Base-by-base conservation (phyloP, 2,329 filamentous ascomycete species). In the Stachybotrys echinatus region DNA sequence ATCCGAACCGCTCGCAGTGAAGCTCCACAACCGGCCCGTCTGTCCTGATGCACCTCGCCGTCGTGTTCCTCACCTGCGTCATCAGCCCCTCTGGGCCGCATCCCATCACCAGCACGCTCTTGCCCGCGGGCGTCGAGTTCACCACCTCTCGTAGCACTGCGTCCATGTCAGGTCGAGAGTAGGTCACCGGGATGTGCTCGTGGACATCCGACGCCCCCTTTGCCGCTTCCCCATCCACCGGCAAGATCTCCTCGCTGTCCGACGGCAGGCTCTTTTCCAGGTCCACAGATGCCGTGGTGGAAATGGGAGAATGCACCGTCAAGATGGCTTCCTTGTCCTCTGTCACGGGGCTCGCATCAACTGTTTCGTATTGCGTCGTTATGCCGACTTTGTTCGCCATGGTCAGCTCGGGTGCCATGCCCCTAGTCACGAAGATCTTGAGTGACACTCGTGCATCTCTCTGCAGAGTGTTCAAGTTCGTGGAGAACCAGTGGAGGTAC, bases 1-100 rank as follows among this genome's bases (percentile, higher is more conserved):
- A 74, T 5, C 66, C 72, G 59, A 76, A 76, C 42, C 72, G 63
- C 60, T 78, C 75, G 48, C 71, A 73, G 61, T 78, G 74, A 14
- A 78, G 60, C 54, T 75, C 74, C 4, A 79, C 61, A 22, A 68
- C 68, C 2, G 74, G 72, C 2, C 74, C 74, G 7, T 66, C 62
- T 0, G 60, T 47, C 20, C 59, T 64, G 44, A 78, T 75, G 48
- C 62, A 66, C 12, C 56, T 56, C 2, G 72, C 70, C 1, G 69
- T 63, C 2, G 70, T 68, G 47, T 73, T 67, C 22, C 74, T 69
- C 34, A 76, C 68, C 21, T 64, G 55, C 20, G 62, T 59, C 66
- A 74, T 74, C 46, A 79, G 57, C 5, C 61, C 58, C 4, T 62
- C 62, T 1, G 76, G 74, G 1, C 75, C 76, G 62, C 76, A 79